A percentile compares a stretch with the other conserved stretches of the same genome.
Evolutionary conservation across 306 rosid genomes (phyloP).

Genomic region (Cercis canadensis): DNA sequence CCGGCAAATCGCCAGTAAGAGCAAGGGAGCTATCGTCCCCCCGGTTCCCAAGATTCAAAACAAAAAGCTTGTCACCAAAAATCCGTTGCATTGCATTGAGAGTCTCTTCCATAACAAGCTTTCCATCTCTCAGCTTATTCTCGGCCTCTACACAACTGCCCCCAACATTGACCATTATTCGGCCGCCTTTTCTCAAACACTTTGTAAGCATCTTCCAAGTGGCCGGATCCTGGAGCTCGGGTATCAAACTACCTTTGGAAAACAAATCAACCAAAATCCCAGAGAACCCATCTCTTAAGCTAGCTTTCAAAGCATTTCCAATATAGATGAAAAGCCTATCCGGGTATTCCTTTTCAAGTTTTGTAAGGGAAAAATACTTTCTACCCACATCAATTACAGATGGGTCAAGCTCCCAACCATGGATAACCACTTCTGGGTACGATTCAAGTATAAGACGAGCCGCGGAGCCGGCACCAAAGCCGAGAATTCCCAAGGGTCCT

Average conservation of each 20-base stretch:
- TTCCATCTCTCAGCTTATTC: conserved; percentile 63
- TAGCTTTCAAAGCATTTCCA: conserved; percentile 72
- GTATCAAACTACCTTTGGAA: conserved; percentile 64
- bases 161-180: conserved; percentile 92
- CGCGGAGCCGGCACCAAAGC: conserved; percentile 87
- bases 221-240: conserved; percentile 74
- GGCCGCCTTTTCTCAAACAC: conserved; percentile 83
- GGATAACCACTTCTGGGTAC: conserved; percentile 61
- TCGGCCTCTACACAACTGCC: conserved; percentile 96
- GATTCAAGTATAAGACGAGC: conserved; percentile 64
- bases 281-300: conserved; percentile 62
- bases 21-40: conserved; percentile 85
- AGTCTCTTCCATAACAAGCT: conserved; percentile 64
- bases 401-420: conserved; percentile 92
- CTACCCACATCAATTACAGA: conserved; percentile 80
- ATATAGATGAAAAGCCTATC: conserved; percentile 62
- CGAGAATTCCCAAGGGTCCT: conserved; percentile 80
- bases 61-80: conserved; percentile 56
- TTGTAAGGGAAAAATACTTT: conserved; percentile 64
- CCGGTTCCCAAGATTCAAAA: conserved; percentile 69
- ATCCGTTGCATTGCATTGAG: conserved; percentile 70
- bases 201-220: conserved; percentile 67
- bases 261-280: conserved; percentile 88
- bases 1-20: conserved; percentile 77
- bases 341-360: conserved; percentile 57